Conservation (phyloP, 352 stramenopile genomes). For the Aphanomyces astaci region DNA sequence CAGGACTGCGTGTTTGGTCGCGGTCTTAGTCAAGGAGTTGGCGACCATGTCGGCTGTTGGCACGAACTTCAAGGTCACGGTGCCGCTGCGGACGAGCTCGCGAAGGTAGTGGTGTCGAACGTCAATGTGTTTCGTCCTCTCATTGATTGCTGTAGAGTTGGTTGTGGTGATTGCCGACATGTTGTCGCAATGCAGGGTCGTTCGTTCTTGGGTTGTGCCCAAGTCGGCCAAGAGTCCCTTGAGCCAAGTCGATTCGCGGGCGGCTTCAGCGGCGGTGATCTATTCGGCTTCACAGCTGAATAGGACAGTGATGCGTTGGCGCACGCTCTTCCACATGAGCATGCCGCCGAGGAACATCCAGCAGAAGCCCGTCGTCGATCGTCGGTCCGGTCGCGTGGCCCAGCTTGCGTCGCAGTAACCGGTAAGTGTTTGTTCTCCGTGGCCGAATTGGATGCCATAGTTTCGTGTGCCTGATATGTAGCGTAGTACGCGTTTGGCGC, state of each 20-base stretch:
- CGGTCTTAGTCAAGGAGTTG: constrained; percentile 26
- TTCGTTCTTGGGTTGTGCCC: background rate
- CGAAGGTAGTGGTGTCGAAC: constrained; percentile 28
- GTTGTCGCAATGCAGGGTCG: constrained; percentile 26
- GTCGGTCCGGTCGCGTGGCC: constrained; percentile 9
- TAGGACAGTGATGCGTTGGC: constrained; percentile 22
- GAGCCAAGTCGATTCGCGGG: constrained; percentile 24
- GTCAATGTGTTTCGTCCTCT: constrained; percentile 29
- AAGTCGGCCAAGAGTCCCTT: constrained; percentile 7
- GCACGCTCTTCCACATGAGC: background rate
- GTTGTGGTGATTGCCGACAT: constrained; percentile 25
- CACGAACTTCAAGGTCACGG: constrained; percentile 17
- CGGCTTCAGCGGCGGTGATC: constrained; percentile 15
- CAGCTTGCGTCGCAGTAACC: constrained; percentile 10
- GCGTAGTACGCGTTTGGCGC: background rate
- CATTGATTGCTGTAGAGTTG: constrained; percentile 11
- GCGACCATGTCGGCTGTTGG: constrained; percentile 24
- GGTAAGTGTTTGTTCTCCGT: background rate
- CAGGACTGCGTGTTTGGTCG: background rate
- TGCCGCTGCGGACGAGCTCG: constrained; percentile 14
- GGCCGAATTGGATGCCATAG: background rate
- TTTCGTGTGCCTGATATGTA: background rate
- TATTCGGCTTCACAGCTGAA: constrained; percentile 26
- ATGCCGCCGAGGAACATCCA: background rate
- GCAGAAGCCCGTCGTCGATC: background rate